Base-by-base conservation (phyloP, 768 basidiomycete species). In the Pleurotus sapidus region DNA sequence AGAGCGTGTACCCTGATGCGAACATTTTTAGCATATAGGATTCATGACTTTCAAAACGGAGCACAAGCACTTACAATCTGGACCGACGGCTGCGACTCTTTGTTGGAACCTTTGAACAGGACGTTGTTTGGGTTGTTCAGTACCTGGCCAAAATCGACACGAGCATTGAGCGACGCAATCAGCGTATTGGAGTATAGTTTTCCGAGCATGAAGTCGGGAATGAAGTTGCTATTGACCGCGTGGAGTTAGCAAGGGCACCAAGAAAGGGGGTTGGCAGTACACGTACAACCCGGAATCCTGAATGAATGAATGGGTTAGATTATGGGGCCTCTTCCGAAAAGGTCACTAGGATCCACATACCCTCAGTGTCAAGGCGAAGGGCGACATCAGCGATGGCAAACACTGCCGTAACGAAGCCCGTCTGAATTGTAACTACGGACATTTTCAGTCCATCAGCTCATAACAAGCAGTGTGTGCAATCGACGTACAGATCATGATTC, bases 101-200 rank as follows among this genome's bases (percentile, higher is more conserved):
- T 34, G 9, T 4, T 8, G 11, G 30, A 7, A 34, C 30, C 30
- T 34, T 34, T 34, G 30, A 34, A 34, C 3, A 34, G 30, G 30
- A 34, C 30, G 8, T 34, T 34, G 11, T 34, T 34, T 11, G 30
- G 30, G 30, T 46, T 55, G 17, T 46, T 42, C 23, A 55, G 25
- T 3, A 18, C 25, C n/a, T 27, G 38, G 14, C 15, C 17, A 3
- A 27, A 17, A n/a, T 50, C 27, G 25, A 17, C 15, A 17, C 49
- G 25, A 24, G 34, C 49, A 8, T 50, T 55, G 11, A 55, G 20
- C 18, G 53, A 55, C 4, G 53, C 25, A 54, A 39, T 24, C 15
- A 38, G 27, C 25, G 39, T 46, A 47, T 55, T 56, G 12, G 46
- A 30, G 55, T 55, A 55, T 1, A 46, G 18, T 37, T 50, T 50